These are phyloP conservation scores for Carex littledalei DNA, from an alignment of 176 grass and related monocot species.

Conservation along the genomic window DNA sequence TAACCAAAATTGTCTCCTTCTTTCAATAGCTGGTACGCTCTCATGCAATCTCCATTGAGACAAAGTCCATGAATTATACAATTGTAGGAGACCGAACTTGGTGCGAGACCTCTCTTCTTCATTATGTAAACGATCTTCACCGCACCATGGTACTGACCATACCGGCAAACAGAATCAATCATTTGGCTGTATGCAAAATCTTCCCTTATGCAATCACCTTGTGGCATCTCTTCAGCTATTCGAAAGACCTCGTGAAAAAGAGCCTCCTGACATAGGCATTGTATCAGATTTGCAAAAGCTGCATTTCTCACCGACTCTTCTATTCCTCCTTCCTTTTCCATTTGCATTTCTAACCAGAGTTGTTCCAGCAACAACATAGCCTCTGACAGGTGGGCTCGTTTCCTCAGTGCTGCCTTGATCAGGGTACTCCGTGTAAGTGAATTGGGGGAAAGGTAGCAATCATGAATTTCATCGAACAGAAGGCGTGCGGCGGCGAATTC, in stretches of 20 bases:
- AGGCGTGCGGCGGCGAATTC: conserved; percentile 39
- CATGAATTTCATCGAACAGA: conserved; percentile 80
- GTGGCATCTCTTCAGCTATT: conserved; percentile 60
- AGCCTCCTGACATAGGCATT: conserved; percentile 58
- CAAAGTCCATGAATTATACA: conserved; percentile 82
- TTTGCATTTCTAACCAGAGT: conserved; percentile 45
- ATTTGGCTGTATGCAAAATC: conserved; percentile 68
- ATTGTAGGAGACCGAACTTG: conserved; percentile 72
- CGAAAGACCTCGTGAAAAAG: conserved; percentile 63
- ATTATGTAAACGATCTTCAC: conserved; percentile 77
- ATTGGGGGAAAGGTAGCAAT: conserved; percentile 31
- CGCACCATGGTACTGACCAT: conserved; percentile 58
- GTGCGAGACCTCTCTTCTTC: conserved; percentile 54
- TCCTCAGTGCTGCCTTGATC: conserved; percentile 60
- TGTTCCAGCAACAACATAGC: conserved; percentile 33
- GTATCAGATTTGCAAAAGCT: conserved; percentile 76
- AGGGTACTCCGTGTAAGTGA: conserved; percentile 53
- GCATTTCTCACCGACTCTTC: conserved; percentile 43
- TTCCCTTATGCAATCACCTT: conserved; percentile 34
- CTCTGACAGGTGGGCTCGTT: conserved; percentile 25
- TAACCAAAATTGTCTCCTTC: conserved; percentile 51
- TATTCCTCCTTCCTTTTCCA: conserved; percentile 2
- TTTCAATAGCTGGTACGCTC: conserved; percentile 67
- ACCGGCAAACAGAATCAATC: conserved; percentile 70
- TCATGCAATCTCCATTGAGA: conserved; percentile 45